Evolutionary conservation across 768 basidiomycete species (phyloP), one percentile per base, ranked within the genome.

Genomic region (Hydnum rufescens): DNA sequence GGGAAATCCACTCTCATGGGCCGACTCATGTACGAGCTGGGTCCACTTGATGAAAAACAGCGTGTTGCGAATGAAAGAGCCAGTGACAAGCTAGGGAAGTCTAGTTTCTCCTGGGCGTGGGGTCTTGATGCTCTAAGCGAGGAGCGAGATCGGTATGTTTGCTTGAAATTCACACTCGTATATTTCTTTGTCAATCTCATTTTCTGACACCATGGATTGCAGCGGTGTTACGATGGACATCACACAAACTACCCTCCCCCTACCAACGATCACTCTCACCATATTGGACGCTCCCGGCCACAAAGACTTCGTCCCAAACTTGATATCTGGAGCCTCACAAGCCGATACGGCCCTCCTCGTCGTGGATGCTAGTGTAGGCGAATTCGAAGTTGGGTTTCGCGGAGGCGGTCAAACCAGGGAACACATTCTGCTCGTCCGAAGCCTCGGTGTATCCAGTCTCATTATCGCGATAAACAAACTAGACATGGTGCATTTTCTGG

Each of bases 221-320:
- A 97, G 93, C 62, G 95, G 95, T 32, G 86, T 99, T 42, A 99
- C 95, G 0, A 97, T 97, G 80, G 95, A 97, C 61, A 83, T 99
- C 53, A 92, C 90, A 2, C 71, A 80, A 51, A 82, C 90, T 60
- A 76, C 78, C 42, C 69, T 88, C 54, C 64, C 72, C 3, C 96
- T 90, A 0, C 67, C 76, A 0, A 73, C 80, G 57, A 74, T 83
- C 49, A 74, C 78, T 57, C 78, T 97, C 58, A 95, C 89, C 1
- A 76, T 99, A n/a, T 74, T 99, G 29, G 95, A 99, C 60, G 93
- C 93, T 0, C 95, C 95, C 0, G 95, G 95, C 0, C 95, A 99
- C 65, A 82, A 80, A 58, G 95, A 99, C 61, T 97, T 97, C 60
- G 83, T 99, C 57, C 95, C 95, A 1, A 97, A 97, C 62, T 97